Base-by-base conservation (phyloP, 495 filamentous ascomycete species). In the Hyaloscypha variabilis region DNA sequence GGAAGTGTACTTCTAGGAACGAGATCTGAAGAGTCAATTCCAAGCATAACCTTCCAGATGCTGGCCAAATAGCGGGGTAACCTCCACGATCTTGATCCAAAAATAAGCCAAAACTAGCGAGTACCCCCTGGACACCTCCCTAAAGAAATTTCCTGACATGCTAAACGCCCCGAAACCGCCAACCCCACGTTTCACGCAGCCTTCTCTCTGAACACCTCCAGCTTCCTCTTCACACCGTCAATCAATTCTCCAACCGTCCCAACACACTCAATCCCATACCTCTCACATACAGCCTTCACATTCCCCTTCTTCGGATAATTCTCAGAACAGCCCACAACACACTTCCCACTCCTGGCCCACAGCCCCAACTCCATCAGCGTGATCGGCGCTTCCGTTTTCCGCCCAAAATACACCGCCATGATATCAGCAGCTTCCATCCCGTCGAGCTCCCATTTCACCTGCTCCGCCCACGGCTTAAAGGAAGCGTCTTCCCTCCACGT, bases 401-500 rank as follows among this genome's bases (percentile, higher is more conserved):
- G 74, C 39, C 84, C 79, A 53, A 87, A 87, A 69, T 82, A 87
- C 29, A 89, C 63, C 8, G 82, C 81, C 8, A 88, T 76, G 21
- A 87, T 59, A 62, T 85, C 80, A 8, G 82, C 83, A 0, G 51
- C 60, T 49, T 84, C 81, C 62, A 83, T 79, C 71, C 77, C 83
- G 23, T 83, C 76, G 11, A 88, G 75, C 73, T 90, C 85, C 85
- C 85, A 88, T 42, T 80, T 74, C 0, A 86, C 83, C 71, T 89
- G 87, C 64, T 81, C 71, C 1, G 71, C 69, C 67, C 83, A 88
- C 0, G 76, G 78, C 0, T 61, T 46, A 60, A 77, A 80, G 0
- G 70, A 57, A 25, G 79, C 72, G 23, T 84, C 79, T 56, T 85
- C 78, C 2, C 28, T 63, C 82, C 83, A 85, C 24, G 72, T 78